A percentile compares a stretch with the other conserved stretches of the same genome.
Evolutionary conservation across 148 eudicot species (phyloP).

Genomic region (Diospyros kaki): DNA sequence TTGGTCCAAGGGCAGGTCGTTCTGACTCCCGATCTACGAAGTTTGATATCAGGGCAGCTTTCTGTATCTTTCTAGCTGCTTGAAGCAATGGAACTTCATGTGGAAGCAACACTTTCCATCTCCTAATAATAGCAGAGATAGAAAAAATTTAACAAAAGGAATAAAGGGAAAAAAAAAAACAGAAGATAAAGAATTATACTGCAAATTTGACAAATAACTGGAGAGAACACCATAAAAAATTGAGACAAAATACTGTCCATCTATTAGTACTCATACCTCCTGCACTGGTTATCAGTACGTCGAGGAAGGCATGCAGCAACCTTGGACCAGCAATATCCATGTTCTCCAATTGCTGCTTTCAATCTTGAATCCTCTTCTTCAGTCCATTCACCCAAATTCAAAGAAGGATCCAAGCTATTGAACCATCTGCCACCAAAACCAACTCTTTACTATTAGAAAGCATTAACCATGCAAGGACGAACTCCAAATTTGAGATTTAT

Average conservation of each 20-base stretch:
- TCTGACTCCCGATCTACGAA: slow-evolving; percentile 87
- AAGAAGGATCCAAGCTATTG: slow-evolving; percentile 69
- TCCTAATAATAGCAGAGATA: slow-evolving; percentile 37
- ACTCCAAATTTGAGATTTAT: background rate
- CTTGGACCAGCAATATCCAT: slow-evolving; percentile 70
- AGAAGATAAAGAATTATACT: background rate
- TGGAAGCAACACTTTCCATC: slow-evolving; percentile 72
- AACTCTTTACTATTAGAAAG: slow-evolving; percentile 4
- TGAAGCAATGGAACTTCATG: slow-evolving; percentile 49
- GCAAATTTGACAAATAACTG: background rate
- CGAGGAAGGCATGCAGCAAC: slow-evolving; percentile 68
- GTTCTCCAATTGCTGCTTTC: slow-evolving; percentile 54
- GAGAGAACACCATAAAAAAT: background rate
- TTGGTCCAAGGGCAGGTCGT: slow-evolving; percentile 68
- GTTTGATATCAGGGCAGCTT: slow-evolving; percentile 59
- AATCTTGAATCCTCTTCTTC: slow-evolving; percentile 71
- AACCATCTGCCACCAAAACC: slow-evolving; percentile 60
- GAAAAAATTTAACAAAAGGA: background rate
- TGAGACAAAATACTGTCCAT: background rate
- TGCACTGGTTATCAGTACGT: slow-evolving; percentile 86
- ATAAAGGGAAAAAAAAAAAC: background rate
- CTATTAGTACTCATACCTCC: slow-evolving; percentile 40
- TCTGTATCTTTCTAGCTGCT: slow-evolving; percentile 48
- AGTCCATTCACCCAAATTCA: slow-evolving; percentile 64
- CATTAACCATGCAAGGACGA: background rate